Percentiles rank a stretch among this genome's conserved stretches.
Conservation (phyloP, 306 rosid species). For the Lathyrus oleraceus region DNA sequence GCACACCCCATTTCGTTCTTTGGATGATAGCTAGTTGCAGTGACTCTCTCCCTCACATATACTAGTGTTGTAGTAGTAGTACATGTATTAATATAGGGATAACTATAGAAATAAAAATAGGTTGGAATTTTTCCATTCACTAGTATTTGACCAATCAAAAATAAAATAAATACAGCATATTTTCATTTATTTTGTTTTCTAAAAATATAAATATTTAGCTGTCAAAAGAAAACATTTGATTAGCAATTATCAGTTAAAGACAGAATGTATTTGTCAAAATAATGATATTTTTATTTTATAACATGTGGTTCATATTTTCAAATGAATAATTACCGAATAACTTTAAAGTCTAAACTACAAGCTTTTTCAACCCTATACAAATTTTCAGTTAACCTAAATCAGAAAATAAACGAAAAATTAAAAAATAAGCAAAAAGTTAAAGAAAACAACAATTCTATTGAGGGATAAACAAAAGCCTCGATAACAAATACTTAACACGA, state of each 20-base stretch:
- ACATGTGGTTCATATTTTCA: not conserved
- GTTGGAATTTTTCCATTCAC: not conserved
- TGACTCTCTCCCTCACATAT: too few species aligned
- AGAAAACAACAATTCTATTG: too few species aligned
- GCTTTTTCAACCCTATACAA: too few species aligned
- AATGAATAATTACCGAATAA: not conserved
- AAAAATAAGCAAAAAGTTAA: too few species aligned
- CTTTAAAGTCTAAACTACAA: too few species aligned
- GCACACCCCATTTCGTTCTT: slow-evolving; percentile 65
- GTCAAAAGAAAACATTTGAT: too few species aligned
- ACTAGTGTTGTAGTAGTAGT: not conserved
- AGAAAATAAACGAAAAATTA: too few species aligned
- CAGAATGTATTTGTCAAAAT: not conserved
- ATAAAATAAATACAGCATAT: not conserved
- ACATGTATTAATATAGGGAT: not conserved
- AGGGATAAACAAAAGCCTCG: too few species aligned
- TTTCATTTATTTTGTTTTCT: too few species aligned
- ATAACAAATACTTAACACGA: too few species aligned
- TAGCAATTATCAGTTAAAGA: not conserved
- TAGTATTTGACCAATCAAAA: not conserved
- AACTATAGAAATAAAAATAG: not conserved
- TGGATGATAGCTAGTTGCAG: not conserved
- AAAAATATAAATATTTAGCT: too few species aligned
- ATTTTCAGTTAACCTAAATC: too few species aligned
- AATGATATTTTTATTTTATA: not conserved